A percentile compares a stretch with the other conserved stretches of the same genome.
Conservation (phyloP, 148 eudicot species). For the Vaccinium darrowii region DNA sequence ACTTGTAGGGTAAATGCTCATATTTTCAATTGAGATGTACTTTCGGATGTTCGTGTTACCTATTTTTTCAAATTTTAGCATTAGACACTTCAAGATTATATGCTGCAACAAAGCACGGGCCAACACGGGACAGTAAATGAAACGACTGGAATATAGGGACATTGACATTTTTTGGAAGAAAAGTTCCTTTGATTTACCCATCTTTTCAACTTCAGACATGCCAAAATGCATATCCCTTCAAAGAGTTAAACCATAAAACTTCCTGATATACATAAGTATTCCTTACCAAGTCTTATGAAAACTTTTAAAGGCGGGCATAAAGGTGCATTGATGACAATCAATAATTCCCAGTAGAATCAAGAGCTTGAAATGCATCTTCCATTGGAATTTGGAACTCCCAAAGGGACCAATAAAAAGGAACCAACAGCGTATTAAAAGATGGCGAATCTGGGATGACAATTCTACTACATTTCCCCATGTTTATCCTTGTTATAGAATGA, state of each 20-base stretch:
- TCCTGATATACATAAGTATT: not conserved
- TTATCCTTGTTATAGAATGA: not conserved
- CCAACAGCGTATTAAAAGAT: not conserved
- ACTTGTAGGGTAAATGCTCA: not conserved
- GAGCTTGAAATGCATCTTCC: not conserved
- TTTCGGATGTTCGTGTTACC: not conserved
- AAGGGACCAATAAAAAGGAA: not conserved
- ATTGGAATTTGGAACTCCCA: not conserved
- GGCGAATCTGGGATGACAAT: not conserved
- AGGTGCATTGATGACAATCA: not conserved
- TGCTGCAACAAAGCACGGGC: not conserved
- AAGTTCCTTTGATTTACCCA: not conserved
- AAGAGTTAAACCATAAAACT: not conserved
- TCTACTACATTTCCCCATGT: not conserved
- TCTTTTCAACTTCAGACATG: not conserved
- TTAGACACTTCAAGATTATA: not conserved
- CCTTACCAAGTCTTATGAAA: not conserved
- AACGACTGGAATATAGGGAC: not conserved
- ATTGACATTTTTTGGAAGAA: not conserved
- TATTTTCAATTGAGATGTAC: not conserved
- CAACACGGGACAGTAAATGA: not conserved
- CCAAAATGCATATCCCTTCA: not conserved
- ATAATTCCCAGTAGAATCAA: not conserved
- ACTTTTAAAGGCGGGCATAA: not conserved
- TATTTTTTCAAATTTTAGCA: not conserved